Conservation (phyloP, 2,329 filamentous ascomycete species). For the Neoarthrinium moseri region DNA sequence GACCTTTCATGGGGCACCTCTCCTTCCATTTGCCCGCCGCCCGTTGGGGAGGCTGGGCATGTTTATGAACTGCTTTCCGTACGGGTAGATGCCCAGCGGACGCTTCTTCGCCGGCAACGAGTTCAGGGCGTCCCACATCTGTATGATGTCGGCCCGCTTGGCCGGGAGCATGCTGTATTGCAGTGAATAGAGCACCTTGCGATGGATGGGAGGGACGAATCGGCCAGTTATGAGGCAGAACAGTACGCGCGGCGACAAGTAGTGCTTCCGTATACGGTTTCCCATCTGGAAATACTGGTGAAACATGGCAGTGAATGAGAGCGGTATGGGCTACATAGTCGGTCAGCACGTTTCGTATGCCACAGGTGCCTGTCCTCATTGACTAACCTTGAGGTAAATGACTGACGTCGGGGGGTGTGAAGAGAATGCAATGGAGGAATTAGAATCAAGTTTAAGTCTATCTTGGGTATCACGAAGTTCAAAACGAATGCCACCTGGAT, state of each 20-base stretch:
- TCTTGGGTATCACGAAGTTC: slow-evolving; percentile 76
- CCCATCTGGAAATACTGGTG: slow-evolving; percentile 96
- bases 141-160: slow-evolving; percentile 72
- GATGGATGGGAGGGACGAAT: slow-evolving; percentile 92
- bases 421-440: slow-evolving; percentile 11
- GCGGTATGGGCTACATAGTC: slow-evolving; percentile 69
- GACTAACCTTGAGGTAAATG: slow-evolving; percentile 76
- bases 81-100: slow-evolving; percentile 29
- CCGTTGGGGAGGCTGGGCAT: slow-evolving; percentile 32
- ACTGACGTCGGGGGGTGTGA: slow-evolving; percentile 68
- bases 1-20: too few species aligned
- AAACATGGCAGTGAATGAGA: slow-evolving; percentile 92
- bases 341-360: neutral
- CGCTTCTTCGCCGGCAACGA: slow-evolving; percentile 44
- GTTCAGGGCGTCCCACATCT: slow-evolving; percentile 79
- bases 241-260: slow-evolving; percentile 84
- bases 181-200: slow-evolving; percentile 90
- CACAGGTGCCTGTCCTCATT: too few species aligned
- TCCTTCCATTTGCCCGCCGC: slow-evolving; percentile 12
- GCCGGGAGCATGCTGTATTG: slow-evolving; percentile 98
- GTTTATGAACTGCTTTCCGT: slow-evolving; percentile 10
- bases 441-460: slow-evolving; percentile 39
- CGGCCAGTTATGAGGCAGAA: slow-evolving; percentile 85
- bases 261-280: slow-evolving; percentile 89
- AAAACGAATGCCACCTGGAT: slow-evolving; percentile 77